Evolutionary conservation across 2,329 filamentous ascomycete species (phyloP).

Genomic region (Curvularia verruculosa): DNA sequence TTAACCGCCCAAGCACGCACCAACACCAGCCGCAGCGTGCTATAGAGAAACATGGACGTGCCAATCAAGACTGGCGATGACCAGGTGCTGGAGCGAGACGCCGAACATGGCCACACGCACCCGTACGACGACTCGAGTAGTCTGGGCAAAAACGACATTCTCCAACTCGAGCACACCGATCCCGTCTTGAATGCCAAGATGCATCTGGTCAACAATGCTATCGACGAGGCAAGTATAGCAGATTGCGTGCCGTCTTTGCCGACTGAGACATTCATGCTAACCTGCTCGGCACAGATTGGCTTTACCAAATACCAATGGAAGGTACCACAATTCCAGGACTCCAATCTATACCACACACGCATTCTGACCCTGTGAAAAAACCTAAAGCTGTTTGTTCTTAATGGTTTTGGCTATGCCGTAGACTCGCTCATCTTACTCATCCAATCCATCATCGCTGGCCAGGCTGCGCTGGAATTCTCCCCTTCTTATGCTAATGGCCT

Average conservation of each 20-base stretch:
- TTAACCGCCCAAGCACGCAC: neutral
- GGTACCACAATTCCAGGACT: slow-evolving; percentile 41
- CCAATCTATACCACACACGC: neutral
- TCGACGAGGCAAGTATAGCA: slow-evolving; percentile 14
- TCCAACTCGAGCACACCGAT: slow-evolving; percentile 64
- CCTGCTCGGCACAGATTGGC: slow-evolving; percentile 5
- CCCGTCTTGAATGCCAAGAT: slow-evolving; percentile 70
- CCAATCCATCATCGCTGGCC: slow-evolving; percentile 66
- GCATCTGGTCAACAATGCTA: slow-evolving; percentile 68
- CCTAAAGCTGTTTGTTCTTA: slow-evolving; percentile 60
- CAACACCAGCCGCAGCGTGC: neutral
- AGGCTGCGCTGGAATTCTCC: slow-evolving; percentile 65
- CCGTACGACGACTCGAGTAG: slow-evolving; percentile 17
- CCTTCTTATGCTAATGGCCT: slow-evolving; percentile 62
- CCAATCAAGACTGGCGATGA: slow-evolving; percentile 1
- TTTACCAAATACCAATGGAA: slow-evolving; percentile 45
- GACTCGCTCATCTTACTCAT: slow-evolving; percentile 64
- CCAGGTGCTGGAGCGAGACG: slow-evolving; percentile 12
- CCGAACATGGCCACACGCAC: slow-evolving; percentile 3
- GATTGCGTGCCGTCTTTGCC: neutral
- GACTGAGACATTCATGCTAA: neutral
- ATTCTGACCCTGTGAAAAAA: neutral
- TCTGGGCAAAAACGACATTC: slow-evolving; percentile 56
- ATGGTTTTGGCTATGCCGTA: slow-evolving; percentile 67
- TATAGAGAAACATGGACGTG: slow-evolving; percentile 5